Evolutionary conservation across 805 yeast genomes (phyloP).

Genomic region (Wickerhamiella sorbophila): DNA sequence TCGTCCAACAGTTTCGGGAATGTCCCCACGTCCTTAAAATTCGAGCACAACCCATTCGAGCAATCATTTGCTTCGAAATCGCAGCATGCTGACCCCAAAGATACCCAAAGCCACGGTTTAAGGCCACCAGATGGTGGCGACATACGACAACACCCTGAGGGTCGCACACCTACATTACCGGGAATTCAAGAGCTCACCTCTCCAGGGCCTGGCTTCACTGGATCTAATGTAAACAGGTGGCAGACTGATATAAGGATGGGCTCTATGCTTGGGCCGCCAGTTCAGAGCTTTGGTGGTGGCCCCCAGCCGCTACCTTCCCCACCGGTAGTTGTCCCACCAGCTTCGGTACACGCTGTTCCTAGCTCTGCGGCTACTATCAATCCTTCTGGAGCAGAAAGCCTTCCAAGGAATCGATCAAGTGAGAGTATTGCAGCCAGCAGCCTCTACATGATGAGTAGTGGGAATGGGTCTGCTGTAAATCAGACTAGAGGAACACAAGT

Average conservation of each 20-base stretch:
- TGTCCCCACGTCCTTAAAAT: constrained; percentile 36
- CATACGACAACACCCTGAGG: background rate
- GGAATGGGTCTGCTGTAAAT: background rate
- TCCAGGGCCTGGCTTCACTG: background rate
- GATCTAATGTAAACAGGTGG: background rate
- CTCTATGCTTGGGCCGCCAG: background rate
- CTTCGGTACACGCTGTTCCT: background rate
- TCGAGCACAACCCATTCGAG: constrained; percentile 93
- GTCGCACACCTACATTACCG: background rate
- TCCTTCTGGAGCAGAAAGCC: too few relatives aligned
- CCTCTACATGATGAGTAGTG: constrained; percentile 20
- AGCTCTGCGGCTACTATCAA: background rate
- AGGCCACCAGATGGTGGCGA: background rate
- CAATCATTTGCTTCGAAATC: constrained; percentile 69
- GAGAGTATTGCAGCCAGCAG: constrained; percentile 26
- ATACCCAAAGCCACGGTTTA: background rate
- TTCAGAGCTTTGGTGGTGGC: background rate
- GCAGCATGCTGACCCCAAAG: background rate
- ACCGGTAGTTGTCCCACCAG: background rate
- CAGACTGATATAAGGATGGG: background rate
- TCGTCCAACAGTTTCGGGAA: constrained; percentile 2
- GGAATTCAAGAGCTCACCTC: background rate
- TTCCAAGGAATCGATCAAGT: constrained; percentile 18
- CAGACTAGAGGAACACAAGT: background rate
- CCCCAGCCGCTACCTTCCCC: background rate